Evolutionary conservation across 176 grass and related monocot species (phyloP), one percentile per base, ranked within the genome.

Genomic region (Chrysopogon serrulatus): DNA sequence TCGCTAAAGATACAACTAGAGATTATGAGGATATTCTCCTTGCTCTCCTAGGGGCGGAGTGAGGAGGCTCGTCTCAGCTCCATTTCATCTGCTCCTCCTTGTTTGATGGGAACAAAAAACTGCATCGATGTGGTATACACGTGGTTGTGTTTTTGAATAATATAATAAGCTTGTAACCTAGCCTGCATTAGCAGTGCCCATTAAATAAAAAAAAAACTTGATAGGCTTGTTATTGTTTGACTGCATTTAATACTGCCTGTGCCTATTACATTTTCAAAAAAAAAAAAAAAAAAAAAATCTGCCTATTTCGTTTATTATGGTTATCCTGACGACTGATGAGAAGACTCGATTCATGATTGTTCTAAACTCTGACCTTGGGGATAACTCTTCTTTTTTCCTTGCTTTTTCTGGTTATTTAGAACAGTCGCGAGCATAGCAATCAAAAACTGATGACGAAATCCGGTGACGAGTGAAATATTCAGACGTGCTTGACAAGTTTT

Each of bases 11-110:
- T 79, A 96, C 93, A 13, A 87, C 81, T 44, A 92, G 93, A 74
- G 89, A 96, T 71, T 96, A 99, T 10, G 87, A 94, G 76, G 85
- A 79, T 7, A 90, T 99, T 3, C 86, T 99, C 13, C 85, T 92
- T 23, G 87, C 96, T 26, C 85, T 99, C 16, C 31, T 99, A 36
- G 96, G 93, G 21, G 85, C 86, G 21, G 89, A 87, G 82, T 82
- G 79, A 89, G 41, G 26, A 49, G 4, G 43, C 16, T 1, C 12
- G 28, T 10, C 43, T 73, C 70, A 45, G 44, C 49, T 40, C 28
- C 56, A 8, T 40, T 74, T 39, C 12, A 19, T 65, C 5, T 57
- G 28, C 53, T 47, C 44, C n/a, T 47, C 9, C 77, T 49, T 69
- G 74, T 83, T 34, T 79, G 47, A 75, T 49, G 48, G 37, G 19